Conservation (phyloP, 2,329 filamentous ascomycete species). For the Mollisiaceae sp. region DNA sequence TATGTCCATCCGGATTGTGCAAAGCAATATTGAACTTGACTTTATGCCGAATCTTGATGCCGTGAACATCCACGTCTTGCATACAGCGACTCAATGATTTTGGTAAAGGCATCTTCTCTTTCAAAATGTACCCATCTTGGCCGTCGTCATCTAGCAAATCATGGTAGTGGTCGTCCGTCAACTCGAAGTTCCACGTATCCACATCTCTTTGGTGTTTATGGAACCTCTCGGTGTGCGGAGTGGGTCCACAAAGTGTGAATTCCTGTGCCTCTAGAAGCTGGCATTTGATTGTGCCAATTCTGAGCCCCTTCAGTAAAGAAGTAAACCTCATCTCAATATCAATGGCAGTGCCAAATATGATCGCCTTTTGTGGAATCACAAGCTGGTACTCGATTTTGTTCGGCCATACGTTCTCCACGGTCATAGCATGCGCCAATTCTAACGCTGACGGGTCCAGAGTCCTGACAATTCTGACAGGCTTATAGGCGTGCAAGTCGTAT, state of each 20-base stretch:
- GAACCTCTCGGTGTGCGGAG: constrained; percentile 55
- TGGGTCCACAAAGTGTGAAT: constrained; percentile 57
- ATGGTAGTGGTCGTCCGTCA: constrained; percentile 67
- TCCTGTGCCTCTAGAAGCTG: constrained; percentile 82
- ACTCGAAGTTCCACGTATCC: constrained; percentile 60
- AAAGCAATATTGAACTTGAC: constrained; percentile 89
- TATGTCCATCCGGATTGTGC: constrained; percentile 92
- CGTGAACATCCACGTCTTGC: constrained; percentile 86
- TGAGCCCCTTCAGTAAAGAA: constrained; percentile 85
- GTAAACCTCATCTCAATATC: constrained; percentile 86
- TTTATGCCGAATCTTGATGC: constrained; percentile 92
- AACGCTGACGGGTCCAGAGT: constrained; percentile 77
- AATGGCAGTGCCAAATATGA: constrained; percentile 89
- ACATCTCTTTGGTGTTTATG: constrained; percentile 70
- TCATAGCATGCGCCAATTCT: constrained; percentile 86
- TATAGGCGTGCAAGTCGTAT: constrained; percentile 82
- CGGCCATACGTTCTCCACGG: constrained; percentile 96
- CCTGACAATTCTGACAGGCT: constrained; percentile 77
- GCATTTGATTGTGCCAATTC: constrained; percentile 81
- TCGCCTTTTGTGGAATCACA: constrained; percentile 88
- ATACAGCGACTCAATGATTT: constrained; percentile 82
- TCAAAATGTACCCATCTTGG: constrained; percentile 68
- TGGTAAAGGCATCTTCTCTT: constrained; percentile 71
- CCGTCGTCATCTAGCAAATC: constrained; percentile 71
- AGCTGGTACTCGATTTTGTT: constrained; percentile 98